Base-by-base conservation (phyloP, 768 basidiomycete species). In the Austroboletus eburneus region DNA sequence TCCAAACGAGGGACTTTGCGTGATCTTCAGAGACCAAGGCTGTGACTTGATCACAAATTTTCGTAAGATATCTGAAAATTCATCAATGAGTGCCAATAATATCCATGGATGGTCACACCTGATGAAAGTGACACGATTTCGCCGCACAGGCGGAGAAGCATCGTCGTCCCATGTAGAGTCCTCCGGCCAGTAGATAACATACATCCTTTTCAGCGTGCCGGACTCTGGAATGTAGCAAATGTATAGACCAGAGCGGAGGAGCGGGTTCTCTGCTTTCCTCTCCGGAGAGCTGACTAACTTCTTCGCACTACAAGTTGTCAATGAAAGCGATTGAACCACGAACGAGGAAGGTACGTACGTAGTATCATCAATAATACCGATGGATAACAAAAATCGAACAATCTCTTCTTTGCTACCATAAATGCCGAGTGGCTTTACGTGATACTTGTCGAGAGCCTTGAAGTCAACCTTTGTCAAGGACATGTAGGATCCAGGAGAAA, bases 161-260 rank as follows among this genome's bases (percentile, higher is more conserved):
- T 68, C 59, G 49, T 81, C 79, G 32, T 75, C 57, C 81, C 81
- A 83, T 0, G 80, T 81, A 1, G 64, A 67, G 13, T 77, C 72
- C 51, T 84, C 78, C 0, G 81, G 82, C 82, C 82, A 83, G 49
- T 78, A 84, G 5, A 82, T 56, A 8, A 78, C 70, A 48, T 75
- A 79, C 5, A 75, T 45, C n/a, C 57, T 54, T 23, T 66, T 55
- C 0, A 9, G 23, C 6, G 39, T 49, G 0, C 27, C 22, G 2
- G 36, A 21, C n/a, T 39, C n/a, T 20, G 27, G n/a, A 47, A 52
- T 18, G 17, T 62, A 63, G 23, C 71, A 64, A 22, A 75, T 51
- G 45, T 81, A 81, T 8, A 81, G 53, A 16, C 80, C 80, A 12
- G 80, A 76, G 10, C 75, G 69, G 8, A 82, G 62, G n/a, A 45